Conservation (phyloP, 2,329 filamentous ascomycete species). For the Aspergillus fumigatiaffinis region DNA sequence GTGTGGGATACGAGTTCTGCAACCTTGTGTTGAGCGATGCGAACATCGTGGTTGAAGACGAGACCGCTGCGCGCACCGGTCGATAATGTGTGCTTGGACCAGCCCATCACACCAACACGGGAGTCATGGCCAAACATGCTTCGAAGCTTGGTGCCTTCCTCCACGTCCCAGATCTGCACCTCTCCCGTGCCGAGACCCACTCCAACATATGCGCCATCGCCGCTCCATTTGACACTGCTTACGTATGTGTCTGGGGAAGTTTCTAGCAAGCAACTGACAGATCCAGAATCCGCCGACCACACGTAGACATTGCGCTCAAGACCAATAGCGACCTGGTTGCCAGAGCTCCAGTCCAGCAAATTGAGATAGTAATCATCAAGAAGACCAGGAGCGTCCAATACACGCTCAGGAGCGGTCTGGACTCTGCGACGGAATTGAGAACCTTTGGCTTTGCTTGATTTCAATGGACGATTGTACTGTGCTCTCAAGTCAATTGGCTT, state of each 20-base stretch:
- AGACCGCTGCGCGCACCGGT: conserved; percentile 92
- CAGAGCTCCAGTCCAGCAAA: conserved; percentile 94
- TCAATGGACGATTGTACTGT: conserved; percentile 96
- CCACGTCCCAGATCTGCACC: conserved; percentile 98
- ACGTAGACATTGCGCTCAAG: conserved; percentile 96
- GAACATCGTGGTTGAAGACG: conserved; percentile 98
- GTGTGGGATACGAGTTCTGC: conserved; percentile 96
- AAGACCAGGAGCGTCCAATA: conserved; percentile 90
- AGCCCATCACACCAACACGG: conserved; percentile 95
- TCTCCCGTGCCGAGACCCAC: conserved; percentile 93
- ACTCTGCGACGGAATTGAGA: conserved; percentile 90
- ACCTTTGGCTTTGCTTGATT: conserved; percentile 66
- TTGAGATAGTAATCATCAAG: conserved; percentile 99
- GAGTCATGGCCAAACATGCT: conserved; percentile 98
- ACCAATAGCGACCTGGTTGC: conserved; percentile 96
- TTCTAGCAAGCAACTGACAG: conserved; percentile 84
- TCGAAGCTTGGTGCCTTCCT: conserved; percentile 89
- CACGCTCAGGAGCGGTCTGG: conserved; percentile 89
- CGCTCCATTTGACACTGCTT: conserved; percentile 98
- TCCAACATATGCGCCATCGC: conserved; percentile 91
- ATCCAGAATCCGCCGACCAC: conserved; percentile 93
- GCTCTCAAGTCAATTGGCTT: conserved; percentile 96
- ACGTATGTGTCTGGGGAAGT: conserved; percentile 88
- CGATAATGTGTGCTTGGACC: conserved; percentile 97
- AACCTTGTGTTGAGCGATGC: conserved; percentile 95